Evolutionary conservation across 768 basidiomycete genomes (phyloP).

Genomic region (Hemileccinum rubropunctum): DNA sequence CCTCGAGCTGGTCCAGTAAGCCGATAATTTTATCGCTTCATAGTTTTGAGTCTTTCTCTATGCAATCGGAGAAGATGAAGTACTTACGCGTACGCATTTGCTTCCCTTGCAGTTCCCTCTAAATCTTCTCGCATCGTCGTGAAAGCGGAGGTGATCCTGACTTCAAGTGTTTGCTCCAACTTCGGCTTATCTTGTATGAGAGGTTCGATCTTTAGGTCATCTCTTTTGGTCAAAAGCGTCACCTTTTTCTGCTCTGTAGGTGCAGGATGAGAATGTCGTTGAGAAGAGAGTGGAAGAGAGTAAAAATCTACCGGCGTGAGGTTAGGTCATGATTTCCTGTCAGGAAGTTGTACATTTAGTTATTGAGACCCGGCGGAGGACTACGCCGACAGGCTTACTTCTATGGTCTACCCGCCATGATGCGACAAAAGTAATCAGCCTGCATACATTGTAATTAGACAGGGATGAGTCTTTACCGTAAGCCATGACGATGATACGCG

Average conservation of each 20-base stretch:
- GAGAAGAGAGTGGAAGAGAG: neutral
- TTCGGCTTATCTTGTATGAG: constrained; percentile 8
- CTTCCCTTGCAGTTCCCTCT: constrained; percentile 20
- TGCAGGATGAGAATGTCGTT: neutral
- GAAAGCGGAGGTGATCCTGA: constrained; percentile 18
- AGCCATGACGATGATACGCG: constrained; percentile 10
- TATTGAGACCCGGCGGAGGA: neutral
- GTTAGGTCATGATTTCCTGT: constrained; percentile 10
- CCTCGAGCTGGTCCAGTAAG: constrained; percentile 22
- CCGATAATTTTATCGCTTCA: constrained; percentile 20
- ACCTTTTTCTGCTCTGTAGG: constrained; percentile 16
- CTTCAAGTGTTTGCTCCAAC: constrained; percentile 22
- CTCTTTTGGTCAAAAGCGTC: neutral
- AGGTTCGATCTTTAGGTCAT: neutral
- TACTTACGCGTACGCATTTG: constrained; percentile 28
- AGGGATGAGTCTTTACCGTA: constrained; percentile 13
- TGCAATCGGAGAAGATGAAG: neutral
- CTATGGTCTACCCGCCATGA: constrained; percentile 9
- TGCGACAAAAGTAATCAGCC: constrained; percentile 3
- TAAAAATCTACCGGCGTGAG: constrained; percentile 13
- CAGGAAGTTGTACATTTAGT: neutral
- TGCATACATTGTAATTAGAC: neutral
- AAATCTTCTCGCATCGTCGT: constrained; percentile 8
- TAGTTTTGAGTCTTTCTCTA: neutral
- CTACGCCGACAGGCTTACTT: constrained; percentile 9